Evolutionary conservation across 2,329 filamentous ascomycete genomes (phyloP), one percentile per base, ranked within the genome.

Genomic region (Monilinia laxa): DNA sequence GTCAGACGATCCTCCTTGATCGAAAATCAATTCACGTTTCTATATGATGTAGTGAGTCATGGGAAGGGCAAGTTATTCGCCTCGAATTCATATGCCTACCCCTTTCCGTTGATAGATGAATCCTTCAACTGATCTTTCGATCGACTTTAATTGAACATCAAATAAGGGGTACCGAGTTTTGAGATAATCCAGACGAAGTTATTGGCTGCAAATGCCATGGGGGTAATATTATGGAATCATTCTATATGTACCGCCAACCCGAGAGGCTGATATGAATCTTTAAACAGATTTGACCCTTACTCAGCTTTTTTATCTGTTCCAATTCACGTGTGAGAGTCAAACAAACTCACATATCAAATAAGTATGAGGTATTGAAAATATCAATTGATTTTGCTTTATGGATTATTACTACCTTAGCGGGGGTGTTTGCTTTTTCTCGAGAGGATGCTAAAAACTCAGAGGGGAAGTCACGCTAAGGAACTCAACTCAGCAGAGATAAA

Each of bases 381-480:
- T 18, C 4, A 6, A 7, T 60, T 60, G n/a, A 10, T 51, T 12
- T 51, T 49, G 7, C 6, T 38, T 35, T 11, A 1, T 51, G 28
- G 25, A 38, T 11, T 9, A 38, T 20, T 51, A 20, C 7, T 12
- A 12, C 14, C 1, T 6, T 23, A 7, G 28, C 14, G 2, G 6
- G 28, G n/a, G 20, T 28, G 28, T 28, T 28, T n/a, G n/a, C 16
- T 6, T 25, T 60, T 0, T 38, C 10, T 35, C 31, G 31, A 38
- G 12, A 18, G 9, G 31, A 16, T 60, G 14, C n/a, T 38, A 38
- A 28, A 14, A 38, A 12, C 42, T 60, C 45, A 25, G 14, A 60
- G 10, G 31, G 58, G 58, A 51, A 60, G 58, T 28, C 10, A 25
- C 45, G 45, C 58, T 51, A 38, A 60, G 45, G n/a, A 38, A 25